Evolutionary conservation across 1,284 basidiomycete genomes (phyloP), one percentile per base, ranked within the genome.

Genomic region (Sutorius eximius): DNA sequence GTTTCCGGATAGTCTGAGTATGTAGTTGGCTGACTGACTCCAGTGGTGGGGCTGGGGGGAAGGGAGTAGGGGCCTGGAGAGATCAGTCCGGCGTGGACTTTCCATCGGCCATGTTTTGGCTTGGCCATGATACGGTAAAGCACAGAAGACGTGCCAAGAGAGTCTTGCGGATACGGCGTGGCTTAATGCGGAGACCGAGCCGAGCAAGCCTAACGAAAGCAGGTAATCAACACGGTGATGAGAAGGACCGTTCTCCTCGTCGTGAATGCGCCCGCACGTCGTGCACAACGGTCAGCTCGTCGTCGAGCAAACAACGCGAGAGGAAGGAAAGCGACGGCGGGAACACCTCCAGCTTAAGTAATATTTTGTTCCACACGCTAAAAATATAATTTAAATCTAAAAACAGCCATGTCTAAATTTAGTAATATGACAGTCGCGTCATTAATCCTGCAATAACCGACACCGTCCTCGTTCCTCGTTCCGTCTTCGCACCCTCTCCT

Each of bases 401-500:
- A 10, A 27, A 16, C 2, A 43, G n/a, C 27, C 16, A 42, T 24
- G 16, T 18, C n/a, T 18, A 5, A 27, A 27, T 27, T 27, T 27
- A 27, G 24, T 27, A 27, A 27, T 27, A 27, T 27, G 24, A 4
- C 24, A 27, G 24, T 27, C 24, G 6, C 5, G 10, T 43, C 56
- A n/a, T n/a, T n/a, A 57, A 33, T 51, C 56, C 27, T 58, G 56
- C 56, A 72, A 61, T 66, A 71, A 72, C 58, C 71, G 67, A 62
- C 77, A 74, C 56, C 76, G 75, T 61, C 72, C 71, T 62, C 84
- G 76, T 57, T 84, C 83, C 61, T 83, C 82, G 57, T 79, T 76
- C 45, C 78, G 75, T 53, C 63, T 67, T 38, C 71, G 69, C n/a
- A 75, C 83, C 55, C 79, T 72, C 53, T 73, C 73, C 55, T 62